Conservation (phyloP, 306 rosid species). For the Pterocarpus macrocarpus region DNA sequence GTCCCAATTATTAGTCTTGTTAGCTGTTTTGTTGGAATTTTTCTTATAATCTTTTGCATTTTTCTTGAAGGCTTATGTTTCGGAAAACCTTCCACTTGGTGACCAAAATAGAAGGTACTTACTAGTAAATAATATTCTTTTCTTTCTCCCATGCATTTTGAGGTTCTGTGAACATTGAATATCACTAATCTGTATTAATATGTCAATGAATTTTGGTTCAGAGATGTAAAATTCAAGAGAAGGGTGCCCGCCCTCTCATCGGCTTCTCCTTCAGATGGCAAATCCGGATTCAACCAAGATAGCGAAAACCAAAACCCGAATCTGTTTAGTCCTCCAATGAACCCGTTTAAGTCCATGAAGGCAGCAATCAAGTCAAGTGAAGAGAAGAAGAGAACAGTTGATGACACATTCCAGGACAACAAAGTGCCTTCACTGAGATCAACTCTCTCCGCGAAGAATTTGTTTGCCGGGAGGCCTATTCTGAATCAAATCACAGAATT, state of each 20-base stretch:
- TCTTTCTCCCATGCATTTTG: slow-evolving; percentile 16
- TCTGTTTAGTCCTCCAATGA: slow-evolving; percentile 60
- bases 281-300: slow-evolving; percentile 60
- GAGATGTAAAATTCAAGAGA: slow-evolving; percentile 80
- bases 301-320: slow-evolving; percentile 84
- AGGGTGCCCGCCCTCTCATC: slow-evolving; percentile 62
- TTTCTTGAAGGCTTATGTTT: slow-evolving; percentile 57
- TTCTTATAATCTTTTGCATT: neutral
- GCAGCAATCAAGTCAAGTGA: slow-evolving; percentile 76
- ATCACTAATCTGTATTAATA: neutral
- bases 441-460: slow-evolving; percentile 80
- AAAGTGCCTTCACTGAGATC: slow-evolving; percentile 69
- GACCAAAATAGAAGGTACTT: slow-evolving; percentile 76
- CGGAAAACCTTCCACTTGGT: slow-evolving; percentile 62
- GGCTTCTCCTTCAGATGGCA: slow-evolving; percentile 59
- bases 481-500: slow-evolving; percentile 88
- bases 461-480: slow-evolving; percentile 80
- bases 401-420: slow-evolving; percentile 49
- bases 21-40: neutral
- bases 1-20: neutral
- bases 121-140: neutral
- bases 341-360: slow-evolving; percentile 58
- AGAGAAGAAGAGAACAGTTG: slow-evolving; percentile 63
- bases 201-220: slow-evolving; percentile 42
- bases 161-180: slow-evolving; percentile 18